These are phyloP conservation scores for Auricularia cornea DNA, from an alignment of 768 basidiomycete genomes.

Conservation along the genomic window DNA sequence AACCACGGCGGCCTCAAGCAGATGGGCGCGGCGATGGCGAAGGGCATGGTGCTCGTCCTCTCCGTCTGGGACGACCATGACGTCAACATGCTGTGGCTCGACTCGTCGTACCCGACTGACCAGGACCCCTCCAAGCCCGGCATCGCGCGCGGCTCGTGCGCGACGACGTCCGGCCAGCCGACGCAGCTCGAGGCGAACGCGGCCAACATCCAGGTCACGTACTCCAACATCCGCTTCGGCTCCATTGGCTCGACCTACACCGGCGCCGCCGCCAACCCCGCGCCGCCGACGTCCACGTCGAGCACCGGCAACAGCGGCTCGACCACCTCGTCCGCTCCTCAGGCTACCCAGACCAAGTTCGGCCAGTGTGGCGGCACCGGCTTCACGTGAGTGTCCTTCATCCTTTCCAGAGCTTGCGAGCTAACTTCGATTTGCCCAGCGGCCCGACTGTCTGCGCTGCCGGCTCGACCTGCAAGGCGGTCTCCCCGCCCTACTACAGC, in stretches of 20 bases:
- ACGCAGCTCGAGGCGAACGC: conserved; percentile 31
- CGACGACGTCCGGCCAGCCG: conserved; percentile 40
- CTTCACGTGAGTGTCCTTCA: conserved; percentile 1
- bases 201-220: conserved; percentile 38
- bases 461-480: conserved; percentile 35
- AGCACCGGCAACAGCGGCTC: neutral
- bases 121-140: conserved; percentile 28
- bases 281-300: neutral
- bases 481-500: conserved; percentile 44
- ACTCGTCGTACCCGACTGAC: conserved; percentile 37
- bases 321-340: neutral
- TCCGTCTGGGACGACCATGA: conserved; percentile 48
- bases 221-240: conserved; percentile 49
- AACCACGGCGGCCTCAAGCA: conserved; percentile 32
- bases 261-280: conserved; percentile 4
- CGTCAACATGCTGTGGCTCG: conserved; percentile 51
- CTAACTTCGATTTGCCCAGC: conserved; percentile 12
- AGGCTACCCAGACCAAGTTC: conserved; percentile 12
- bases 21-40: conserved; percentile 27
- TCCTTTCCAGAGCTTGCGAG: too few species aligned
- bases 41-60: conserved; percentile 43
- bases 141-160: conserved; percentile 41
- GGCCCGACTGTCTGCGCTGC: conserved; percentile 39
- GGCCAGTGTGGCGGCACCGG: conserved; percentile 17
- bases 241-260: conserved; percentile 39